These are phyloP conservation scores for Aspergillaceae sp. DNA, from an alignment of 2,329 filamentous ascomycete genomes.

Conservation along the genomic window DNA sequence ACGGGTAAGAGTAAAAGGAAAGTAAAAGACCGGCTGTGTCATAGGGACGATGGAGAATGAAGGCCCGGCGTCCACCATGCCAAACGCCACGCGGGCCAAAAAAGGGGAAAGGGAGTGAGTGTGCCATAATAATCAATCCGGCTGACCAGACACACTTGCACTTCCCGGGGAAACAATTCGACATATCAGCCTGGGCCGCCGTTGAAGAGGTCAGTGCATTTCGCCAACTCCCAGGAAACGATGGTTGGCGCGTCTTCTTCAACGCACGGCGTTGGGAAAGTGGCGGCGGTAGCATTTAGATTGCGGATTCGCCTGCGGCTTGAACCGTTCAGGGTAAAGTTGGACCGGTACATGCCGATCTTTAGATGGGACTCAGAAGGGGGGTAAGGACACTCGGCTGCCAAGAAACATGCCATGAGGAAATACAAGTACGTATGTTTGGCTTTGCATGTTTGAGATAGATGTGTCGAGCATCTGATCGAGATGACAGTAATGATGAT, in stretches of 20 bases:
- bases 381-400: neutral
- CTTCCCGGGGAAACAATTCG: conserved; percentile 11
- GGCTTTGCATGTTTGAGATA: neutral
- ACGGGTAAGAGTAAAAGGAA: neutral
- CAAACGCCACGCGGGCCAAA: neutral
- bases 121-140: neutral
- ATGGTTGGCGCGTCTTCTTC: conserved; percentile 1
- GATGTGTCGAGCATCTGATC: neutral
- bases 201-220: conserved; percentile 11
- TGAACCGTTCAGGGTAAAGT: conserved; percentile 1
- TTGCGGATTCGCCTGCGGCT: conserved; percentile 6
- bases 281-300: conserved; percentile 16
- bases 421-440: neutral
- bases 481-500: neutral
- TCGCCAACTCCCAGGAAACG: conserved; percentile 5
- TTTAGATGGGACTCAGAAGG: neutral
- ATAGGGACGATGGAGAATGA: neutral
- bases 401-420: neutral
- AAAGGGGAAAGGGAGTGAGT: neutral
- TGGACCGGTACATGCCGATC: neutral
- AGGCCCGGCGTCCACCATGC: neutral
- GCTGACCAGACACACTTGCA: neutral
- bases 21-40: neutral
- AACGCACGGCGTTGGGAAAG: neutral
- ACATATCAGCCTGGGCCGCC: conserved; percentile 24